phyloP scores from a whole-genome alignment of 202 grass and related monocot genomes.

The Musa balbisiana region DNA sequence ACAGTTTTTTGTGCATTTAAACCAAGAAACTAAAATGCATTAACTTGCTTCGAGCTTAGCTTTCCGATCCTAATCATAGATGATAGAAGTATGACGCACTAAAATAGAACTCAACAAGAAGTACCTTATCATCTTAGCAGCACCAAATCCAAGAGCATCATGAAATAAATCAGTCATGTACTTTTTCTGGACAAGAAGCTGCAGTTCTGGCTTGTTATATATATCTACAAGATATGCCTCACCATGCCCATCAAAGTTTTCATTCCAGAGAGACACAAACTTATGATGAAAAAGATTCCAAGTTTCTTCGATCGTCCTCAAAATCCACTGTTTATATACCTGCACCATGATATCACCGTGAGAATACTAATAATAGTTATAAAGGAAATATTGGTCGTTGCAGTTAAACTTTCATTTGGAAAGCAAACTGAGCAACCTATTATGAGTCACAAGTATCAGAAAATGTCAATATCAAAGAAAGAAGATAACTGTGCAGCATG shows the following conservation, averaged over 20 bases:
- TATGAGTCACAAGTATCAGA: not conserved
- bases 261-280: conserved; percentile 73
- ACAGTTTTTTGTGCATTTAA: not conserved
- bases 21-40: not conserved
- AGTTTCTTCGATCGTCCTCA: conserved; percentile 53
- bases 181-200: conserved; percentile 48
- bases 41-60: not conserved
- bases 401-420: too few relatives aligned
- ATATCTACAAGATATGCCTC: conserved; percentile 60
- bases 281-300: conserved; percentile 78
- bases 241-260: conserved; percentile 71
- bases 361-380: not conserved
- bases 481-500: not conserved
- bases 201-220: conserved; percentile 59
- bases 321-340: conserved; percentile 78
- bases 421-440: too few relatives aligned
- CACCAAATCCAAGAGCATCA: conserved; percentile 89
- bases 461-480: not conserved
- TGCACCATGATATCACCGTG: conserved; percentile 8
- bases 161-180: conserved; percentile 79
- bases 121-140: conserved; percentile 99
- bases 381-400: not conserved
- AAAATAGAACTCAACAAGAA: not conserved
- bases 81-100: not conserved
- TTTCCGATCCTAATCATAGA: not conserved